phyloP scores from a whole-genome alignment of 2,329 filamentous ascomycete genomes.

The Mariannaea sp. region DNA sequence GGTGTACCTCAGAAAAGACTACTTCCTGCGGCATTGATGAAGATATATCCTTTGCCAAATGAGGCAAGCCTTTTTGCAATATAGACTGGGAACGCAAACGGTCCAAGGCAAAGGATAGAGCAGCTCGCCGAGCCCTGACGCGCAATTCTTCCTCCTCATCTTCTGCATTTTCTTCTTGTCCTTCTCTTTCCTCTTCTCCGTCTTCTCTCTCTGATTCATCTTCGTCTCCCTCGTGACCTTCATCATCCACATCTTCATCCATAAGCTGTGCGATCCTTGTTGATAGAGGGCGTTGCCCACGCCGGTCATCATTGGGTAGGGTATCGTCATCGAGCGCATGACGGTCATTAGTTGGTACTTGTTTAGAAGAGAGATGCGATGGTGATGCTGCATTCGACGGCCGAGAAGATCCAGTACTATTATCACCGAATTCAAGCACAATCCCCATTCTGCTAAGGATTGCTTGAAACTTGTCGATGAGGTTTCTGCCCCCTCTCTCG shows the following conservation, averaged over 20 bases:
- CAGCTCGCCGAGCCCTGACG: slow-evolving; percentile 23
- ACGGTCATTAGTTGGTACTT: slow-evolving; percentile 20
- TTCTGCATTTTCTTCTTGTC: slow-evolving; percentile 9
- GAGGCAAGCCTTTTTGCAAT: slow-evolving; percentile 17
- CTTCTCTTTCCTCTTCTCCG: slow-evolving; percentile 8
- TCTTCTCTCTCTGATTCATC: slow-evolving; percentile 6
- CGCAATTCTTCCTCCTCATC: slow-evolving; percentile 23
- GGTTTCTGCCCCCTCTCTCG: slow-evolving; percentile 58
- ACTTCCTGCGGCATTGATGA: slow-evolving; percentile 21
- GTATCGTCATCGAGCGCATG: slow-evolving; percentile 11
- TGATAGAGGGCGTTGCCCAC: slow-evolving; percentile 7
- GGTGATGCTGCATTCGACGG: slow-evolving; percentile 33
- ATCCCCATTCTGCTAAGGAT: slow-evolving; percentile 73
- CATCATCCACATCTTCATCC: slow-evolving; percentile 3
- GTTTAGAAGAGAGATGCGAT: slow-evolving; percentile 30
- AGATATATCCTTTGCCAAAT: slow-evolving; percentile 20
- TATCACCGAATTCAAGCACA: slow-evolving; percentile 64
- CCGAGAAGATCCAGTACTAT: slow-evolving; percentile 34
- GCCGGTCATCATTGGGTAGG: slow-evolving; percentile 3
- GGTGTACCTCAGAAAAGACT: background rate
- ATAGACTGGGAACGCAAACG: slow-evolving; percentile 34
- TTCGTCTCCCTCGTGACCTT: slow-evolving; percentile 9
- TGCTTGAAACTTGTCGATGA: slow-evolving; percentile 72
- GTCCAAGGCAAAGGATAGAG: slow-evolving; percentile 31
- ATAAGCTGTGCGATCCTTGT: background rate